Base-by-base conservation (phyloP, 176 grass and related monocot species). In the bread wheat (Triticum aestivum) region DNA sequence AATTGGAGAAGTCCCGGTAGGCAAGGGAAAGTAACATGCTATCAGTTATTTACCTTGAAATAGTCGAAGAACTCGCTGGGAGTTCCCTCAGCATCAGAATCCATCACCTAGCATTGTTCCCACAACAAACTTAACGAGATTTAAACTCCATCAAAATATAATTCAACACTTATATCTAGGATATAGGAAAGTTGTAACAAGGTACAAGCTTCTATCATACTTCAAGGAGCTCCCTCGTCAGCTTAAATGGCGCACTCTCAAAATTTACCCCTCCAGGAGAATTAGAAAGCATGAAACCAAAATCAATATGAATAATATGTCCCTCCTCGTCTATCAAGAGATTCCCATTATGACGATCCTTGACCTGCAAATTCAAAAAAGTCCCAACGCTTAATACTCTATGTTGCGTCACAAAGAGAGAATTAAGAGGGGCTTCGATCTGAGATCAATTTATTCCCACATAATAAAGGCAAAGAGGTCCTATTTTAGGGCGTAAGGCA, bases 251-350 rank as follows among this genome's bases (percentile, higher is more conserved):
- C 3, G 97, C 94, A 79, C 97, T 99, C 87, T 99, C 97, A 72
- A 99, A 99, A 88, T 99, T 99, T 30, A 99, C 97, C 47, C 97
- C 92, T 52, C 97, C 97, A 88, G 97, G 97, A 42, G 97, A 99
- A 85, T 99, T 99, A 17, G 97, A 99, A 51, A 99, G 82, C 90
- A 99, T 99, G 91, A 99, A 99, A 75, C 94, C 97, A 96, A 99
- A 99, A 93, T 99, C 97, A 91, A 99, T 99, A 89, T 99, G 97
- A 91, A 99, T 99, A 80, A 99, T 96, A 86, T 99, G 97, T 0
- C 97, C 97, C 90, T 99, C 97, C 85, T 99, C 97, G 56, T 99
- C 97, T 77, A 99, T 91, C 66, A 99, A 89, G 61, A 99, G 83
- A 88, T 99, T 99, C 67, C 94, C 97, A 83, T 99, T 99, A 81